Evolutionary conservation across 2,329 filamentous ascomycete species (phyloP), one percentile per base, ranked within the genome.

Genomic region (Atkinsonella hypoxylon): DNA sequence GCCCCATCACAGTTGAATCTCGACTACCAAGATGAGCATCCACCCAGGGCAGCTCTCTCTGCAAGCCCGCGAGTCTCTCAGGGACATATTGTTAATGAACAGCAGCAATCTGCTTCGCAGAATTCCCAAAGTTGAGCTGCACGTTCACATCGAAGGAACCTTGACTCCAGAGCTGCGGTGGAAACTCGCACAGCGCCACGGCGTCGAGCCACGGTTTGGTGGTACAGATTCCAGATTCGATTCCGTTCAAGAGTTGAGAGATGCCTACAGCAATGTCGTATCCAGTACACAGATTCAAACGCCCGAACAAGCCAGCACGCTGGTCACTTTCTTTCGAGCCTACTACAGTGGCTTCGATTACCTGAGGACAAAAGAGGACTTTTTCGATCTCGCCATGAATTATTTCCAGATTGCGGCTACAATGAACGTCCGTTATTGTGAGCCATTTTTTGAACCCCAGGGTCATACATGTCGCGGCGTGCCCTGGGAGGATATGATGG

Each of bases 391-490:
- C 10, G 83, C 82, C 13, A 83, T 79, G 70, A 76, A 78, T 56
- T 89, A 89, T 67, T 83, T 89, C 61, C 59, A 70, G 18, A 76
- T 75, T 48, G 84, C 83, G 2, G 71, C 78, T 38, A 67, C 68
- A 1, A 79, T 87, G 56, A 79, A 79, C 46, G 80, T 88, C 1
- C 73, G 77, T 45, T 85, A 89, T 61, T 82, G 81, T 11, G 85
- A 89, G 64, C 75, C 87, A 51, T 89, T 87, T 68, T 89, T 89
- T 68, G 85, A 89, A 62, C 84, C 85, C 2, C 85, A 89, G 63
- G 83, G 81, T 1, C 85, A 89, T 66, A 75, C 79, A 2, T 66
- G 66, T 9, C 74, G 84, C 9, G 81, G 81, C 4, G 67, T 89
- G 3, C 55, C 72, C 2, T 82, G 85, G 59, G 67, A 73, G 15